Conservation (phyloP, 179 eudicot species). For the Gypsophila paniculata region DNA sequence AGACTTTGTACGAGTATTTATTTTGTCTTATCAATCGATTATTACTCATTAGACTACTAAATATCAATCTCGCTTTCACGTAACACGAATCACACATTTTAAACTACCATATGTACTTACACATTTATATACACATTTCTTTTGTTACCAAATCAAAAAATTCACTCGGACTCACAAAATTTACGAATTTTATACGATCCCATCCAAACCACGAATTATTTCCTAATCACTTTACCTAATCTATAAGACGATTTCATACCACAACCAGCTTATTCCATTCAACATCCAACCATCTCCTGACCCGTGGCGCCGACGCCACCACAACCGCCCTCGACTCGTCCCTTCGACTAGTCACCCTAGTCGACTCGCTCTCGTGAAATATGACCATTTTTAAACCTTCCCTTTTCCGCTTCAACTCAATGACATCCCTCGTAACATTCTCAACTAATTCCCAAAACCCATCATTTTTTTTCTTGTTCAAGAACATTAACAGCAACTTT, state of each 20-base stretch:
- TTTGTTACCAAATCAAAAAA: not conserved
- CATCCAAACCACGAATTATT: too few relatives aligned
- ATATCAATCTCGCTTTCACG: not conserved
- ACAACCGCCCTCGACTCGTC: conserved; percentile 11
- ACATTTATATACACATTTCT: not conserved
- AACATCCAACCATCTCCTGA: conserved; percentile 33
- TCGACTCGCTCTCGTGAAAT: conserved; percentile 37
- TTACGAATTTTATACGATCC: not conserved
- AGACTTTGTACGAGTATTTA: not conserved
- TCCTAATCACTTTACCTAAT: not conserved
- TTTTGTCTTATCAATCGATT: not conserved
- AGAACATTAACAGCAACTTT: conserved; percentile 36
- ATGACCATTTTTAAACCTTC: conserved; percentile 31
- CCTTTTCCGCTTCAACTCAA: conserved; percentile 22
- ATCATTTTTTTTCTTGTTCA: conserved; percentile 41
- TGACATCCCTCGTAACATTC: conserved; percentile 32
- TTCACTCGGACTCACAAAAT: not conserved
- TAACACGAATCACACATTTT: not conserved
- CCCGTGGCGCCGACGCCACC: conserved; percentile 17
- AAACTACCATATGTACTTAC: not conserved
- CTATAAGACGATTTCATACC: too few relatives aligned
- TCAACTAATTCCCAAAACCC: conserved; percentile 54
- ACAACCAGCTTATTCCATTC: conserved; percentile 28
- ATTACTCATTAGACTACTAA: not conserved
- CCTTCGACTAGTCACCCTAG: conserved; percentile 36